These are phyloP conservation scores for Gardenia jasminoides DNA, from an alignment of 257 asterid genomes.

Conservation along the genomic window DNA sequence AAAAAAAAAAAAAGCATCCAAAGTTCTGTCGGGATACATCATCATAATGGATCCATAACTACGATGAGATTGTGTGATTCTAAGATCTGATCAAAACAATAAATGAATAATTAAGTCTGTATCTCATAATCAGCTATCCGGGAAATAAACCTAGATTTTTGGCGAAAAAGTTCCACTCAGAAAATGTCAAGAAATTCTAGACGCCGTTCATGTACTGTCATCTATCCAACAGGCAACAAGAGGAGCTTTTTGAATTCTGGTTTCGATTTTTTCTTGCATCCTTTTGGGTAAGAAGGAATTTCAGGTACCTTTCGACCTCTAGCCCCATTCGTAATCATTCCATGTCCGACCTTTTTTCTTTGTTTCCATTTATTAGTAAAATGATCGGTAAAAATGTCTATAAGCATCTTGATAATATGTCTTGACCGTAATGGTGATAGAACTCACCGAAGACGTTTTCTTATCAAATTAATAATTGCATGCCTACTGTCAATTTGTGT, in stretches of 20 bases:
- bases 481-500: not conserved
- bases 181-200: not conserved
- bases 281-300: not conserved
- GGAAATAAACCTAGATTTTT: not conserved
- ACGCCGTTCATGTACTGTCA: not conserved
- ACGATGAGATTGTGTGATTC: not conserved
- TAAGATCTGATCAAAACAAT: too few species aligned
- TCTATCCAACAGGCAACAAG: not conserved
- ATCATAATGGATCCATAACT: too few species aligned
- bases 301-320: not conserved
- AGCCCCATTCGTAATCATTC: not conserved
- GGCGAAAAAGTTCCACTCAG: not conserved
- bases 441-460: too few species aligned
- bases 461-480: too few species aligned
- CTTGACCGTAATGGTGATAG: too few species aligned
- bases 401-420: too few species aligned
- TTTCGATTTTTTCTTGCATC: not conserved
- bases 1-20: too few species aligned
- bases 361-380: too few species aligned
- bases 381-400: too few species aligned
- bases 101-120: too few species aligned
- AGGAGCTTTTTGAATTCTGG: not conserved
- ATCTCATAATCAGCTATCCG: not conserved
- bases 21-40: too few species aligned
- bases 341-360: too few species aligned